Base-by-base conservation (phyloP, 495 filamentous ascomycete species). In the Neurospora discreta region DNA sequence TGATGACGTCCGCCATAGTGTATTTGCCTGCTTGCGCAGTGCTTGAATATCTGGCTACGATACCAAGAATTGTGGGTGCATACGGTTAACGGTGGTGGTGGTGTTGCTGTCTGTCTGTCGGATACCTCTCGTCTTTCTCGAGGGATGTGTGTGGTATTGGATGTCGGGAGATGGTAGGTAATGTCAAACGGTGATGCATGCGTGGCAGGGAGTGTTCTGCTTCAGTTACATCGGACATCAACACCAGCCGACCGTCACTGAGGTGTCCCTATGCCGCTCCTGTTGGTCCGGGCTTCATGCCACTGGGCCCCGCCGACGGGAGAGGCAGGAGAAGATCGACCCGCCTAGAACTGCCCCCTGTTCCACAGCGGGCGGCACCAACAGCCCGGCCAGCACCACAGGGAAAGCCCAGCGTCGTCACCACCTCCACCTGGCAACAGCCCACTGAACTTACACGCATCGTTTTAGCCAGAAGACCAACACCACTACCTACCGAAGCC, bases 1-100 rank as follows among this genome's bases (percentile, higher is more conserved):
- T 40, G 69, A 13, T 72, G 52, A 72, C 73, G 67, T 78, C 77
- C 36, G 76, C 79, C 80, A 82, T 82, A 73, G 72, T 73, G 46
- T 18, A 26, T 70, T 40, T 71, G 41, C 33, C 52, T 38, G 33
- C 33, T 67, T 68, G 70, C 73, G 26, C 74, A 73, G 68, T 73
- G 43, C 68, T 69, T 46, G 74, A 71, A 69, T 72, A 72, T 78
- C 43, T 68, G 71, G 39, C 52, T 68, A 11, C 8, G 69, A 65
- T 13, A 65, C 52, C 52, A 33, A 65, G 26, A 26, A 16, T 65
- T 33, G 7, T 46, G 74, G 38, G 70, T 39, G 70, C 71, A 72
- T 67, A 68, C 23, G 18, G 20, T 33, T 30, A 42, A 18, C 39
- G 67, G 69, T 39, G 65, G 68, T 70, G 67, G 33, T n/a, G 33